Base-by-base conservation (phyloP, 768 basidiomycete genomes). In the Mycena indigotica region DNA sequence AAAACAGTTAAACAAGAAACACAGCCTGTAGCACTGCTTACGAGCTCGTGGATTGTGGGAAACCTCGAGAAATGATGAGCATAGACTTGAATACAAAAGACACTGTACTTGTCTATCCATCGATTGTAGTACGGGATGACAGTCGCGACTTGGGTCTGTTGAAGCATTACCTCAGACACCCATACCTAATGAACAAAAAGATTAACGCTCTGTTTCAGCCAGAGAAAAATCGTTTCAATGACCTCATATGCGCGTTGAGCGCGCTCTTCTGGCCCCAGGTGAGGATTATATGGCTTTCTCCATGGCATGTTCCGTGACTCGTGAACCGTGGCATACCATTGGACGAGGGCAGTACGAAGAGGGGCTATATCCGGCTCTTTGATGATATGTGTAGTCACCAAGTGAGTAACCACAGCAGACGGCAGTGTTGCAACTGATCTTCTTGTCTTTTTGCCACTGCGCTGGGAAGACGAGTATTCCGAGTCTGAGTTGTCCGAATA, bases 241-340 rank as follows among this genome's bases (percentile, higher is more conserved):
- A 94, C 95, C 81, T 97, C 93, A 67, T 98, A 97, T 5, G 94
- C 95, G 48, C 93, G 76, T 71, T 97, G 95, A 1, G 87, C 84
- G 54, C 86, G 86, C 53, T 83, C 85, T 35, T 85, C 84, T 3
- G 69, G 66, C 40, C 69, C 79, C 61, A 85, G 69, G 16, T 75
- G 74, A 5, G 80, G 75, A 67, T 88, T 77, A 65, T 82, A 89
- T 10, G 80, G 78, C 69, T 90, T 93, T 53, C 95, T 80, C 95
- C 95, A 97, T 0, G 95, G 95, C 94, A 98, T 97, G 30, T 85
- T 84, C 44, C 95, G 83, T 21, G 72, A 73, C 35, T 82, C 78
- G 57, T 84, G 85, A 13, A 89, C 89, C 15, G 70, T 73, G 30
- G 80, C 78, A 67, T 87, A 98, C 94, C 94, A 98, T 50, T 67